Conservation (phyloP, 2,329 filamentous ascomycete genomes). For the Pseudocercospora ulei region DNA sequence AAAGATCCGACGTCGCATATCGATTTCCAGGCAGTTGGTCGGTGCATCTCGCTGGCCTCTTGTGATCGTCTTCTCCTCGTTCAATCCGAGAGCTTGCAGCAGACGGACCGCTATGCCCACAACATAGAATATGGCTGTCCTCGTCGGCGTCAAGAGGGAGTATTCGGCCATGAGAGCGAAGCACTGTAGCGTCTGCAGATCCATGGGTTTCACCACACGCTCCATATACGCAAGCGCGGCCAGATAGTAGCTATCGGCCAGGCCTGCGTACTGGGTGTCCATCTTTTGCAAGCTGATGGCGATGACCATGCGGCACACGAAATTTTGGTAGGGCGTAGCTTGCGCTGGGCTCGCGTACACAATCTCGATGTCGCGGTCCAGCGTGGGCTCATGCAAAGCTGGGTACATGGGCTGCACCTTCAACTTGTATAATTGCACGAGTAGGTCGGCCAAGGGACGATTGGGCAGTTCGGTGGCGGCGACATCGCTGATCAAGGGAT, state of each 20-base stretch:
- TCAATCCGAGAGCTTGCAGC: slow-evolving; percentile 77
- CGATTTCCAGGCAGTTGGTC: slow-evolving; percentile 64
- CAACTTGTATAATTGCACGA: slow-evolving; percentile 76
- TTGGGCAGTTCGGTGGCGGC: slow-evolving; percentile 68
- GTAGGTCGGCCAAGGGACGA: slow-evolving; percentile 60
- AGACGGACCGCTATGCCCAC: slow-evolving; percentile 79
- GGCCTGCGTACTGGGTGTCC: slow-evolving; percentile 76
- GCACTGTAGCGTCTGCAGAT: slow-evolving; percentile 82
- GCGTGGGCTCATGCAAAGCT: slow-evolving; percentile 71
- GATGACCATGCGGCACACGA: slow-evolving; percentile 80
- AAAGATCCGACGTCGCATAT: slow-evolving; percentile 78
- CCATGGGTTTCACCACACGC: slow-evolving; percentile 73
- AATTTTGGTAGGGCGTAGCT: slow-evolving; percentile 64
- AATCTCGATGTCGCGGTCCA: slow-evolving; percentile 65
- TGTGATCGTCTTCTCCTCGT: slow-evolving; percentile 78
- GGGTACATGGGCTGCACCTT: slow-evolving; percentile 87
- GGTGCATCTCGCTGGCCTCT: slow-evolving; percentile 51
- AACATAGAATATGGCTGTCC: slow-evolving; percentile 87
- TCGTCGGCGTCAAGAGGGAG: slow-evolving; percentile 80
- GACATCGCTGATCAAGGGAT: slow-evolving; percentile 78
- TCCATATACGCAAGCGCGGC: slow-evolving; percentile 79
- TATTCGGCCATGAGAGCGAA: slow-evolving; percentile 81
- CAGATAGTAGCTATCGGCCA: slow-evolving; percentile 91
- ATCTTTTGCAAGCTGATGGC: slow-evolving; percentile 92
- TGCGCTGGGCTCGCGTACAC: slow-evolving; percentile 57